Evolutionary conservation across 768 basidiomycete species (phyloP), one percentile per base, ranked within the genome.

Genomic region (Butyriboletus loyo): DNA sequence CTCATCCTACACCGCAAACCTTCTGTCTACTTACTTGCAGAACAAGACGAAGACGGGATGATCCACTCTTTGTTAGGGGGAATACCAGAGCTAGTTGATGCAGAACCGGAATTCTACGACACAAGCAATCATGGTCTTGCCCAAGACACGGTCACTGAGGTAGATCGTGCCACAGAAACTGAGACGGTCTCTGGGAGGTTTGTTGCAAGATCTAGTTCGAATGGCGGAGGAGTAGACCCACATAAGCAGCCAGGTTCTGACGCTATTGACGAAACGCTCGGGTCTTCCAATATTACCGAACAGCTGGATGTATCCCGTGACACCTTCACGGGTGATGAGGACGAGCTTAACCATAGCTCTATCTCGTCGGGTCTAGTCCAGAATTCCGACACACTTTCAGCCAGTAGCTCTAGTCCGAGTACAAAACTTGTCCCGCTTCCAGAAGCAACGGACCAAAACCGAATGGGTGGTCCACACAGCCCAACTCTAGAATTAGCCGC

Each of bases 1-100:
- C 75, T 94, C 37, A 77, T 91, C 38, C 68, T 96, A 10, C 73
- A 80, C 6, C 81, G 90, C 52, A 92, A 89, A 66, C 74, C 79
- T 14, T 83, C 90, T 50, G 81, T 89, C 19, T 58, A 77, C 48
- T 65, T 70, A 25, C 70, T 96, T 19, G 77, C 84, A 49, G 74
- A 79, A 47, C 86, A 85, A 61, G 86, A 82, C 22, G 89, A 90
- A 57, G 89, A 88, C 3, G 87, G 89, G 24, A 90, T 89, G 88
- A 74, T 89, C 34, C 89, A 92, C 66, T 85, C 88, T 4, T 60
- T 90, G 10, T 73, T 92, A 17, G 85, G 80, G 40, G 73, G 78
- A n/a, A 64, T 89, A 24, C 86, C 87, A 0, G 73, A 77, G n/a
- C 66, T 89, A 6, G 46, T 64, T 40, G 62, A 68, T 46, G 39